Evolutionary conservation across 2,329 filamentous ascomycete species (phyloP), one percentile per base, ranked within the genome.

Genomic region (Arthrobotrys iridis): DNA sequence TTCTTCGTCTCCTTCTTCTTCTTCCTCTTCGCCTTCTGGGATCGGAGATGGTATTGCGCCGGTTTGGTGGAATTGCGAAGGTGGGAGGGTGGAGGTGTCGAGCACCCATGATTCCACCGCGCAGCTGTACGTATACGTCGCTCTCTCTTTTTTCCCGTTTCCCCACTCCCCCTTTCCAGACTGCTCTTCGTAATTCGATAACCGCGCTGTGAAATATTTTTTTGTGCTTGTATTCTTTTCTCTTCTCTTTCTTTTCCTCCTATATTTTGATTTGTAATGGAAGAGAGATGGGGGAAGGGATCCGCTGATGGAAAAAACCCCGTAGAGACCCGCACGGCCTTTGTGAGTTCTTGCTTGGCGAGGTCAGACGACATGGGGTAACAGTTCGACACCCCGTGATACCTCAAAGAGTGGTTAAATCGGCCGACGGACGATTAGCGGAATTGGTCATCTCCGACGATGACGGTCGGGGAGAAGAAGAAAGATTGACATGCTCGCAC

Each of bases 331-430:
- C 92, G 0, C 80, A 88, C 8, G 83, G 84, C 46, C 84, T 94
- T 13, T 93, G 88, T 75, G 83, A 86, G 52, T 93, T 89, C 80
- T 83, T 95, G 1, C 82, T 92, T 10, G 80, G 85, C 11, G 81
- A 85, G 77, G 88, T 87, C 76, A 79, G 85, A n/a, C 82, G 84
- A 20, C 84, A 85, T 18, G 90, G 90, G 11, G 90, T 93, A 2
- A 83, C 85, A 18, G 80, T 93, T 7, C 87, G 92, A 79, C 85
- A 92, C 37, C 90, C 89, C 0, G 88, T 88, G 24, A 68, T 46
- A 15, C 63, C 71, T 24, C 33, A 50, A 6, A 58, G 24, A n/a
- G 15, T 68, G 24, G 20, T 48, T 18, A 45, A 26, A 28, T 50
- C 71, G 28, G 48, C 63, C 20, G 41, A 57, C 40, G 57, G 48